Conservation (phyloP, 2,329 filamentous ascomycete species). For the Didymella glomerata region DNA sequence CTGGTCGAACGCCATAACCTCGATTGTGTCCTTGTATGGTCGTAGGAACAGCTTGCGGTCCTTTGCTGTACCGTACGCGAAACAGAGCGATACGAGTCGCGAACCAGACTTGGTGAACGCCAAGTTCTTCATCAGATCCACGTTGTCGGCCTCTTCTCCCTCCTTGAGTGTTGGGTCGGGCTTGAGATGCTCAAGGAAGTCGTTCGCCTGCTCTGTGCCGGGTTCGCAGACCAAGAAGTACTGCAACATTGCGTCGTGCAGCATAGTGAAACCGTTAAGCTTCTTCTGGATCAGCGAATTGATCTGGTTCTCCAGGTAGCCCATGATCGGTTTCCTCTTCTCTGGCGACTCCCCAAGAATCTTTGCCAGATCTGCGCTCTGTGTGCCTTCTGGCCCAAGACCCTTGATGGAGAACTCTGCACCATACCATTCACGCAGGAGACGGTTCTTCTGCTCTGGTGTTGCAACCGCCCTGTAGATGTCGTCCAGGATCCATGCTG, state of each 20-base stretch:
- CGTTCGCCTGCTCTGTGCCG: conserved; percentile 81
- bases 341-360: conserved; percentile 82
- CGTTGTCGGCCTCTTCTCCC: conserved; percentile 59
- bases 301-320: conserved; percentile 83
- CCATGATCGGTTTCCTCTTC: conserved; percentile 88
- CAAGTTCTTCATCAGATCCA: conserved; percentile 89
- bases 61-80: conserved; percentile 89
- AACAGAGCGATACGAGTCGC: conserved; percentile 78
- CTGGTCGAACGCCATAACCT: conserved; percentile 81
- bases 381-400: conserved; percentile 55
- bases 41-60: conserved; percentile 89
- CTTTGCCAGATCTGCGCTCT: conserved; percentile 71
- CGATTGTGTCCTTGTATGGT: conserved; percentile 88
- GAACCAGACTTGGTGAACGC: conserved; percentile 93
- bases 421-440: conserved; percentile 96
- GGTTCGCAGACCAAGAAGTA: conserved; percentile 84
- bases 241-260: conserved; percentile 98
- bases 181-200: conserved; percentile 90
- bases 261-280: conserved; percentile 94
- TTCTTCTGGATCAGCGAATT: conserved; percentile 96
- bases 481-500: conserved; percentile 97
- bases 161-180: conserved; percentile 77
- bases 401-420: conserved; percentile 88
- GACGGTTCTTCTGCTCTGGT: conserved; percentile 80
- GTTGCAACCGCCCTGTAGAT: conserved; percentile 91